phyloP scores from a whole-genome alignment of 768 basidiomycete genomes.

The Plicaturopsis crispa region DNA sequence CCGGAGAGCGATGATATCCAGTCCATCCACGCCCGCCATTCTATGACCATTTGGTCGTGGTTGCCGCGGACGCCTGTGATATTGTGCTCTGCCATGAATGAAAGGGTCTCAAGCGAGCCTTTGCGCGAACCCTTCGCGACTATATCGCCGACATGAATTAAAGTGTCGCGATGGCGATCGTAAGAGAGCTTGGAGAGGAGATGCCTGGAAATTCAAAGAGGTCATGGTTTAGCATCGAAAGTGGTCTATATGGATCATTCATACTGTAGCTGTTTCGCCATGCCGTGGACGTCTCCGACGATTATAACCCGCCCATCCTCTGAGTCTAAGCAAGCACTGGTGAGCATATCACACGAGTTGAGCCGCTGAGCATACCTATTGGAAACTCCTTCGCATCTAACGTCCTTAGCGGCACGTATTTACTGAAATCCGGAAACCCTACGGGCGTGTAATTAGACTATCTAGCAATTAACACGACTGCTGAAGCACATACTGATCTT shows the following conservation, averaged over 20 bases:
- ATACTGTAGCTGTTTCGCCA: constrained; percentile 59
- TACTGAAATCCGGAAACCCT: constrained; percentile 52
- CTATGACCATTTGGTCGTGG: constrained; percentile 86
- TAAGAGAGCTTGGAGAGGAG: constrained; percentile 61
- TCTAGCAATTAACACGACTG: background rate
- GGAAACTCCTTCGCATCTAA: constrained; percentile 46
- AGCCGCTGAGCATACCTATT: constrained; percentile 29
- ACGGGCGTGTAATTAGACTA: constrained; percentile 4
- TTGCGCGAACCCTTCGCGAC: constrained; percentile 58
- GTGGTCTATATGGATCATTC: constrained; percentile 12
- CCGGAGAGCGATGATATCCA: constrained; percentile 52
- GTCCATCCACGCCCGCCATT: constrained; percentile 83
- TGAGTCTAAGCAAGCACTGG: constrained; percentile 30
- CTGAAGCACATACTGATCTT: constrained; percentile 7
- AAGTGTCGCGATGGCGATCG: constrained; percentile 48
- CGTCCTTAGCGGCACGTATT: constrained; percentile 33
- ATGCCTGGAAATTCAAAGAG: constrained; percentile 30
- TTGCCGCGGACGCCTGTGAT: constrained; percentile 87
- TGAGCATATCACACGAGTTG: background rate
- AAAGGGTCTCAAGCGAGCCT: constrained; percentile 55
- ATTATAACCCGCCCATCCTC: constrained; percentile 54
- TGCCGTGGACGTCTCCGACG: constrained; percentile 88
- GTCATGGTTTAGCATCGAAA: constrained; percentile 3
- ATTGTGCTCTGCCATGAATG: constrained; percentile 54
- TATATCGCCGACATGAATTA: constrained; percentile 84